Evolutionary conservation across 805 yeast species (phyloP), one percentile per base, ranked within the genome.

Genomic region (Lachancea kluyveri): DNA sequence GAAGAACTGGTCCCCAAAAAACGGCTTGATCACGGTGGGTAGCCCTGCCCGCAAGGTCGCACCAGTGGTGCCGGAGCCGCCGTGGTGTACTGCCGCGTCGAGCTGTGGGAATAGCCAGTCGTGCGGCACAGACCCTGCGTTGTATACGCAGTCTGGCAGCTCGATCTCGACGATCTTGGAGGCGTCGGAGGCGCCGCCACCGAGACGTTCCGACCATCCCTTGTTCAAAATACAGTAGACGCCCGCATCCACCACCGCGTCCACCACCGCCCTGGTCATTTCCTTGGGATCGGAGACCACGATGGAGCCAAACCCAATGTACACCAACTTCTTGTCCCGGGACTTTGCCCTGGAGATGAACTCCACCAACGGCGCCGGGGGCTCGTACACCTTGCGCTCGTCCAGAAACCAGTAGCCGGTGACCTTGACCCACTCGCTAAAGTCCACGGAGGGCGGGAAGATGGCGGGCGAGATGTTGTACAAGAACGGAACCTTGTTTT

Each of bases 61-160:
- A 6, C 97, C 97, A 0, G 96, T 90, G 0, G 96, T 85, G 2
- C 97, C 97, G 0, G 95, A 80, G 0, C 97, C 97, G 23, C 97
- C 97, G 54, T 90, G 97, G 53, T 90, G 97, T 4, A 90, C 96
- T 0, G 95, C 95, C 0, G 90, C 96, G 59, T 90, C 95, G 26
- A 90, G 65, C 39, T 74, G 76, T 0, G 90, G 81, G 58, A 90
- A 90, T 21, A 90, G 62, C 97, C 97, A 90, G 52, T 87, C 95
- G 53, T 90, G 97, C 0, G 96, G 95, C 9, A 84, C 66, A 7
- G 78, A 52, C 2, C 92, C 92, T 5, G 84, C 63, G 41, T 74
- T 76, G 50, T 62, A 83, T 2, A 90, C 70, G 43, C 76, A 77
- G 0, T 64, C 60, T 1, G 96, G 96, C 9, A 85, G 59, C 16